Conservation (phyloP, 345 rosid species). For the Corymbia maculata region DNA sequence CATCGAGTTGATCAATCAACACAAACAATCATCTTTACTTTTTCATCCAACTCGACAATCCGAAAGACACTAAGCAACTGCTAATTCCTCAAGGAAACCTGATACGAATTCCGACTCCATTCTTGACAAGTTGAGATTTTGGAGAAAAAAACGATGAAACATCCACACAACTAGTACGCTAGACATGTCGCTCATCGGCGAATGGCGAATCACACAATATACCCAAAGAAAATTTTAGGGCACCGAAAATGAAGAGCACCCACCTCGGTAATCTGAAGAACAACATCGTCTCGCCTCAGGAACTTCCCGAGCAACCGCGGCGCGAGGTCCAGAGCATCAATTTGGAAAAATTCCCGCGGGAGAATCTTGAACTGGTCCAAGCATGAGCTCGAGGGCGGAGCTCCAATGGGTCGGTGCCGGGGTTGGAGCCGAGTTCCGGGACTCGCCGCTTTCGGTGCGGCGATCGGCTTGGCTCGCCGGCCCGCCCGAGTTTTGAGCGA, state of each 20-base stretch:
- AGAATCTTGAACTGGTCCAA: constrained; percentile 26
- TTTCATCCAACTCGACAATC: background rate
- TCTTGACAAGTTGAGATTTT: background rate
- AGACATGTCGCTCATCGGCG: background rate
- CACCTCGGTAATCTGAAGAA: constrained; percentile 90
- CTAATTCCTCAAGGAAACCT: background rate
- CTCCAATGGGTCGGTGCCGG: background rate
- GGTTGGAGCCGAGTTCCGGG: background rate
- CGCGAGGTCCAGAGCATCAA: constrained; percentile 86
- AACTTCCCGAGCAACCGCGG: constrained; percentile 91
- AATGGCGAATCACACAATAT: background rate
- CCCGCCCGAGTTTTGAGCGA: background rate
- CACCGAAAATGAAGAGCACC: background rate
- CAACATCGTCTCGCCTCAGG: constrained; percentile 61
- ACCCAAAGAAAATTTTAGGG: background rate
- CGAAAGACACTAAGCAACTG: background rate
- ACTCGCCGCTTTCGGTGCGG: background rate
- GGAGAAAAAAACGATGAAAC: background rate
- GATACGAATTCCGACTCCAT: background rate
- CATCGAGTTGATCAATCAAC: background rate
- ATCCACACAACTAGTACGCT: background rate
- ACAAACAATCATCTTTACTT: background rate
- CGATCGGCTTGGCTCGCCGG: background rate
- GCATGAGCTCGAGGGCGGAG: background rate
- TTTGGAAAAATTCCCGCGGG: constrained; percentile 58